These are phyloP conservation scores for Casuarina glauca DNA, from an alignment of 306 rosid genomes.

Conservation along the genomic window DNA sequence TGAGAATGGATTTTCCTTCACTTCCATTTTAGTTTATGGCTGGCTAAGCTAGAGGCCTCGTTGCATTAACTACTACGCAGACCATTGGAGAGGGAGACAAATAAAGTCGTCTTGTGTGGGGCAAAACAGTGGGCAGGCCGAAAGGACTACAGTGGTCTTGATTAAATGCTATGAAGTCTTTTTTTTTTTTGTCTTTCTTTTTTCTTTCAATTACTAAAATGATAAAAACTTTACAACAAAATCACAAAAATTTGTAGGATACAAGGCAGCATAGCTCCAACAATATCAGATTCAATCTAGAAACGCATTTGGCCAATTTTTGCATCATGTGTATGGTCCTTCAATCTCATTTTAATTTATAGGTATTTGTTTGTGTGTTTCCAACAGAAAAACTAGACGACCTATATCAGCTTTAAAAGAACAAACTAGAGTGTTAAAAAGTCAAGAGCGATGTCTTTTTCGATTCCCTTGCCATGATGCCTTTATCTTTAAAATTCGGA, in stretches of 20 bases:
- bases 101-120: neutral
- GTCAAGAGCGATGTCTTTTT: no score
- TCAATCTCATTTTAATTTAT: no score
- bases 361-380: no score
- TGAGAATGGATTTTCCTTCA: no score
- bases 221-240: neutral
- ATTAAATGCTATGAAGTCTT: neutral
- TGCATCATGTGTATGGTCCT: no score
- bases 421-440: no score
- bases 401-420: no score
- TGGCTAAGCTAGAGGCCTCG: neutral
- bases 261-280: no score
- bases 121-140: neutral
- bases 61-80: neutral
- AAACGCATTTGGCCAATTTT: no score
- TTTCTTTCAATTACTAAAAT: neutral
- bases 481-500: neutral
- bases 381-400: no score
- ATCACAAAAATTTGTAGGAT: neutral
- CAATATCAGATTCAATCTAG: no score
- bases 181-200: neutral
- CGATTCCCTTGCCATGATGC: no score
- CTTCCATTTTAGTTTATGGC: neutral
- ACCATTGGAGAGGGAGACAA: neutral
- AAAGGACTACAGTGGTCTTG: neutral